Evolutionary conservation across 2,329 filamentous ascomycete species (phyloP).

Genomic region (Thelonectria discophora): DNA sequence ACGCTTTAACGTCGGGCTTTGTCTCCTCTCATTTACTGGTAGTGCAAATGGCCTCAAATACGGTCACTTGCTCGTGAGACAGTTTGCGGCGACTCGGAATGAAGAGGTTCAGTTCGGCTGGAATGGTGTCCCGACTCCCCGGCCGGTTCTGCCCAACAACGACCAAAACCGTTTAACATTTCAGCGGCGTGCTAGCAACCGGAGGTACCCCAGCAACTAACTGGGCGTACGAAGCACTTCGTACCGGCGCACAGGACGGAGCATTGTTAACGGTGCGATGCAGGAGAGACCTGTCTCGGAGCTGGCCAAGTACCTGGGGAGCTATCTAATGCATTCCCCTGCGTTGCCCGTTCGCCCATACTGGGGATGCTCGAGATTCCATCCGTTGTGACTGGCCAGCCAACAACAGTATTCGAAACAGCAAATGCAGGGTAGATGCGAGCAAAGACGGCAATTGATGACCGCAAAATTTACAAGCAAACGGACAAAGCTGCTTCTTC

Average conservation of each 20-base stretch:
- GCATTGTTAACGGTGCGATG: neutral
- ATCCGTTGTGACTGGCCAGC: conserved; percentile 15
- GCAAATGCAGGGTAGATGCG: no score
- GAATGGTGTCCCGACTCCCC: conserved; percentile 14
- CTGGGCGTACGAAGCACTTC: no score
- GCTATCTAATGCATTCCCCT: no score
- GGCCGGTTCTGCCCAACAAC: conserved; percentile 10
- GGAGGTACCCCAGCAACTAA: no score
- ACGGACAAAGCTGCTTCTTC: conserved; percentile 38
- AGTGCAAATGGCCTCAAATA: neutral
- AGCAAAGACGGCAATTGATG: no score
- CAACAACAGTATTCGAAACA: conserved; percentile 9
- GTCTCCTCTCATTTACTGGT: no score
- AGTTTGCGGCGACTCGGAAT: no score
- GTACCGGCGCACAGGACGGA: neutral
- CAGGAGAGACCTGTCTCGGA: no score
- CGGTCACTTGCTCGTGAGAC: no score
- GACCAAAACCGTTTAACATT: conserved; percentile 10
- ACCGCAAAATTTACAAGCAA: conserved; percentile 38
- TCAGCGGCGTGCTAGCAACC: neutral
- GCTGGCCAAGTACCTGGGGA: no score
- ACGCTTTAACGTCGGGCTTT: no score
- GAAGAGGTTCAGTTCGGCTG: conserved; percentile 1
- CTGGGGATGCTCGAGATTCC: conserved; percentile 1
- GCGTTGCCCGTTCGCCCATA: conserved; percentile 19